phyloP scores from a whole-genome alignment of 2,329 filamentous ascomycete genomes.

The Sarocladium oryzae region DNA sequence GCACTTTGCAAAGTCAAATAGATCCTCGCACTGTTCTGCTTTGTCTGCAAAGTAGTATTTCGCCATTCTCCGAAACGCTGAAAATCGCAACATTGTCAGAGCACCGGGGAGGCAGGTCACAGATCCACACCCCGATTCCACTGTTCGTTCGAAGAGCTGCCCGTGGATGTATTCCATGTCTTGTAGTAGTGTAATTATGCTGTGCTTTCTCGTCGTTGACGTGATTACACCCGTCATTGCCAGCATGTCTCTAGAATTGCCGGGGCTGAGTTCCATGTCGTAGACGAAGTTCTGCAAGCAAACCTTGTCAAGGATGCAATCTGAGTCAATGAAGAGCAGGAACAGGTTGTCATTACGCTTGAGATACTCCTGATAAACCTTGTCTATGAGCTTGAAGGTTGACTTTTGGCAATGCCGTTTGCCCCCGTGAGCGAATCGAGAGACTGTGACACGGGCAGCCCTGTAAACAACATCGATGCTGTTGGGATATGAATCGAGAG shows the following conservation, averaged over 20 bases:
- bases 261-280: constrained; percentile 95
- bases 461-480: constrained; percentile 88
- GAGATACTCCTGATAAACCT: constrained; percentile 81
- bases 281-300: constrained; percentile 98
- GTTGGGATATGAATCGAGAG: constrained; percentile 70
- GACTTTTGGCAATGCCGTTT: constrained; percentile 91
- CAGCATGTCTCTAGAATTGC: constrained; percentile 85
- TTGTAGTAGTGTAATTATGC: constrained; percentile 84
- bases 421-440: constrained; percentile 85
- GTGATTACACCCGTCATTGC: constrained; percentile 98
- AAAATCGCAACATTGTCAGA: constrained; percentile 92
- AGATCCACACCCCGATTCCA: constrained; percentile 88
- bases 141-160: constrained; percentile 90
- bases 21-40: constrained; percentile 86
- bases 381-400: constrained; percentile 90
- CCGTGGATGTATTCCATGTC: constrained; percentile 99
- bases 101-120: constrained; percentile 94
- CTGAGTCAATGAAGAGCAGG: constrained; percentile 93
- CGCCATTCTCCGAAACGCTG: constrained; percentile 92
- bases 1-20: constrained; percentile 95
- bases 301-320: constrained; percentile 85
- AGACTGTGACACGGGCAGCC: constrained; percentile 79
- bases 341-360: constrained; percentile 87
- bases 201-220: constrained; percentile 82
- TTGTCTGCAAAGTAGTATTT: constrained; percentile 99